Base-by-base conservation (phyloP, 371 early-diverging fungal species). In the Catenaria anguillulae region DNA sequence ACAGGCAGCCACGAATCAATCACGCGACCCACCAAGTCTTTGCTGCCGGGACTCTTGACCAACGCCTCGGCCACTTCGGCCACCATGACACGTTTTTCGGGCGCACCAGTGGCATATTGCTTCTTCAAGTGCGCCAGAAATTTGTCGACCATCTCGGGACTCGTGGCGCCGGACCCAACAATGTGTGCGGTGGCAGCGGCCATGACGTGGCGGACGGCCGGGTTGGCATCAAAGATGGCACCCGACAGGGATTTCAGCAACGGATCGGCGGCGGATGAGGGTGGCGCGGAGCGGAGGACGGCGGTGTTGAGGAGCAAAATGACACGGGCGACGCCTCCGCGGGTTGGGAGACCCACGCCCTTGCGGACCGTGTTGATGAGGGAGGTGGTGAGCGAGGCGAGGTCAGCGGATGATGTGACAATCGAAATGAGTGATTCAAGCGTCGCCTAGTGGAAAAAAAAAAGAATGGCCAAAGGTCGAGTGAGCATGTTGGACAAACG, bases 181-280 rank as follows among this genome's bases (percentile, higher is more conserved):
- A 50, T 23, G 52, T 50, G 52, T 15, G 52, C 52, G 52, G 52
- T 31, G 26, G 52, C 52, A 0, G 52, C 52, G 29, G 52, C 52
- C 52, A 50, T 50, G 2, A 50, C 52, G 52, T 50, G 52, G 5
- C 52, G 52, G 6, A 50, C 52, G 10, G 52, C 23, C 52, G 29
- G 4, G 52, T 50, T 50, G 1, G 52, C 31, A 31, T 50, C 52
- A 8, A 50, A 50, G 15, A 50, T 31, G 52, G 29, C 52, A 31
- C 52, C 52, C 52, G 52, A 50, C 15, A 50, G 52, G 2, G 52
- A 8, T 17, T 50, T 50, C 15, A 50, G 52, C 12, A 50, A 2
- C 2, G 13, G 1, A 8, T 50, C 52, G 52, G 29, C 52, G 45
- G 45, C 45, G 40, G 40, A 10, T 1, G 48, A n/a, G n/a, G 23